phyloP scores from a whole-genome alignment of 257 asterid species.

The Solanum paucissectum region DNA sequence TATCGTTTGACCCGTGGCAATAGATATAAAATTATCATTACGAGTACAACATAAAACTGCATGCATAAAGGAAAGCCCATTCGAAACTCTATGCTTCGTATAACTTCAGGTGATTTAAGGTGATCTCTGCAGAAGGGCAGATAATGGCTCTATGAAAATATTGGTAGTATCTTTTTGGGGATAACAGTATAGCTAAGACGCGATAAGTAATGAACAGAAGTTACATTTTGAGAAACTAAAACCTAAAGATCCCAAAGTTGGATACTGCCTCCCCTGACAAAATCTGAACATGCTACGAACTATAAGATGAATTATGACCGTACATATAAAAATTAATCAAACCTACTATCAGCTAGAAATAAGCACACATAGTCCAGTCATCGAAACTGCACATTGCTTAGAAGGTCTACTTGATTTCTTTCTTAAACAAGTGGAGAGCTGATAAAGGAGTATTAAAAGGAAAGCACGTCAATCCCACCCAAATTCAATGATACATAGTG shows the following conservation, averaged over 20 bases:
- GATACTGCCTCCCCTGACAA: not conserved
- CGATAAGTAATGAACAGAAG: not conserved
- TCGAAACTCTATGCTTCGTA: not conserved
- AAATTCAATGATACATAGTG: not conserved
- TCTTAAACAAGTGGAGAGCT: not conserved
- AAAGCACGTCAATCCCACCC: not conserved
- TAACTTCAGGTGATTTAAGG: not conserved
- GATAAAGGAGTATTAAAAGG: not conserved
- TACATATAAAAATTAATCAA: not conserved
- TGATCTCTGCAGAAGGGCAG: not conserved
- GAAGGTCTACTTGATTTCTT: not conserved
- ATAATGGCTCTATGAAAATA: not conserved
- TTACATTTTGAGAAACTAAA: not conserved
- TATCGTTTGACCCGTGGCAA: not conserved
- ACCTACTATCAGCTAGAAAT: not conserved
- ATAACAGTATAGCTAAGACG: not conserved
- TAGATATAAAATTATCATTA: not conserved
- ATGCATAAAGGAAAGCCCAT: not conserved
- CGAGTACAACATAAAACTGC: not conserved
- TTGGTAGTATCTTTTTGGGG: not conserved
- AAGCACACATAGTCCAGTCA: not conserved
- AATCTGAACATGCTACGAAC: not conserved
- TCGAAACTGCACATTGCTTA: not conserved
- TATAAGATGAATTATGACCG: not conserved
- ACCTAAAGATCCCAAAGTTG: not conserved